Evolutionary conservation across 129 eudicot genomes (phyloP), one percentile per base, ranked within the genome.

Genomic region (Lonicera japonica): DNA sequence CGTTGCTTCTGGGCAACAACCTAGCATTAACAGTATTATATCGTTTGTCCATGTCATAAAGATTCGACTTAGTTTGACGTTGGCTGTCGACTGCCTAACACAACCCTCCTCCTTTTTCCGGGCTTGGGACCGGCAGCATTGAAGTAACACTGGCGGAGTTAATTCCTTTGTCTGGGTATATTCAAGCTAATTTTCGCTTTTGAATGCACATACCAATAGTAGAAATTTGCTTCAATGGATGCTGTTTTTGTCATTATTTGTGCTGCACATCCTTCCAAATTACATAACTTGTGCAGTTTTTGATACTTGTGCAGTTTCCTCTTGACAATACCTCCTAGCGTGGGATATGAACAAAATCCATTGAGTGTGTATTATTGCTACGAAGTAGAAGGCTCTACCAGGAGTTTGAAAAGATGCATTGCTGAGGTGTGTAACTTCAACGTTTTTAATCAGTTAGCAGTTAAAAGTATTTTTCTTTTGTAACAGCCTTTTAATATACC

Each of bases 331-430:
- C 99, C 99, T 73, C 95, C 95, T 22, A 92, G 99, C 39, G 90
- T 88, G 59, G 96, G 99, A 67, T 92, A 92, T 66, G 95, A 78
- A 54, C 99, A 92, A 54, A 92, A 92, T 73, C 98, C 96, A 5
- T 65, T 92, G 80, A 92, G 95, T 70, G 21, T 92, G 69, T 92
- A 92, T 60, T 92, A 92, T 63, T 92, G 96, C 81, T 92, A 85
- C 50, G 82, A 88, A 20, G 16, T 64, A 21, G 89, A 87, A 66
- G 95, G 72, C 75, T 73, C 87, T 40, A 60, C 38, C 21, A 51
- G 16, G 36, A 80, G 54, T 58, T 71, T 92, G 77, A 82, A 64
- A 71, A 80, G 73, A 70, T 92, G 99, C 79, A 87, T 92, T 56
- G 99, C 99, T 18, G 96, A 92, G 99, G 96, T 89, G 41, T 46